Percentiles rank a stretch among this genome's conserved stretches.
Evolutionary conservation across 441 rosid genomes (phyloP).

Genomic region (Raphanus hybrid): DNA sequence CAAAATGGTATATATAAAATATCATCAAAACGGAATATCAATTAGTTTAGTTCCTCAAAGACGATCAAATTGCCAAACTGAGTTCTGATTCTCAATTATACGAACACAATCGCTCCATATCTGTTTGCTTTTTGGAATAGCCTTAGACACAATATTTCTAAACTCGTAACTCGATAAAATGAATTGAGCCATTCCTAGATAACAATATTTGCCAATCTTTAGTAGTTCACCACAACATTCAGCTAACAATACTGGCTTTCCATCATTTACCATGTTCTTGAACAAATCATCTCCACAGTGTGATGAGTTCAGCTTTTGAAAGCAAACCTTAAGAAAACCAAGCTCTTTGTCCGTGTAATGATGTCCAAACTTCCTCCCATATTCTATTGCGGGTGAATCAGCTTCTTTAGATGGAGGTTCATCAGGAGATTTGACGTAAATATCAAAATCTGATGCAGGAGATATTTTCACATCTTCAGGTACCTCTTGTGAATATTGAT

Average conservation of each 20-base stretch:
- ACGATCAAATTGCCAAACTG: neutral
- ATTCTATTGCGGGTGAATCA: conserved; percentile 16
- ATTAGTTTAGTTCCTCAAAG: neutral
- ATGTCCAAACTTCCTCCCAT: neutral
- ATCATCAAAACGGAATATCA: neutral
- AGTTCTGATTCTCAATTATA: conserved; percentile 7
- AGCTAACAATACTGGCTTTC: neutral
- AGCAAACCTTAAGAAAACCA: neutral
- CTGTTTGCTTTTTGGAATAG: conserved; percentile 28
- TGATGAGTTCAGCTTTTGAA: neutral
- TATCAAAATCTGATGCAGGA: conserved; percentile 13
- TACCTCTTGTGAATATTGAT: conserved; percentile 20
- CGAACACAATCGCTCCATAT: conserved; percentile 30
- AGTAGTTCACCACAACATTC: conserved; percentile 31
- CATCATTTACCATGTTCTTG: neutral
- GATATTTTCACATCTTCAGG: conserved; percentile 28
- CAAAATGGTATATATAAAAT: neutral
- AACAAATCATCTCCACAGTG: conserved; percentile 14
- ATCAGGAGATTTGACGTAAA: conserved; percentile 10
- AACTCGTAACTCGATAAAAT: conserved; percentile 19
- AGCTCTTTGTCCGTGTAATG: conserved; percentile 1
- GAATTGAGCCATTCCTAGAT: neutral
- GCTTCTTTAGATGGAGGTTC: conserved; percentile 19
- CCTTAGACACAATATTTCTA: conserved; percentile 13
- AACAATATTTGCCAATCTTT: conserved; percentile 27